Conservation (phyloP, 2,329 filamentous ascomycete genomes). For the Alternaria ventricosa region DNA sequence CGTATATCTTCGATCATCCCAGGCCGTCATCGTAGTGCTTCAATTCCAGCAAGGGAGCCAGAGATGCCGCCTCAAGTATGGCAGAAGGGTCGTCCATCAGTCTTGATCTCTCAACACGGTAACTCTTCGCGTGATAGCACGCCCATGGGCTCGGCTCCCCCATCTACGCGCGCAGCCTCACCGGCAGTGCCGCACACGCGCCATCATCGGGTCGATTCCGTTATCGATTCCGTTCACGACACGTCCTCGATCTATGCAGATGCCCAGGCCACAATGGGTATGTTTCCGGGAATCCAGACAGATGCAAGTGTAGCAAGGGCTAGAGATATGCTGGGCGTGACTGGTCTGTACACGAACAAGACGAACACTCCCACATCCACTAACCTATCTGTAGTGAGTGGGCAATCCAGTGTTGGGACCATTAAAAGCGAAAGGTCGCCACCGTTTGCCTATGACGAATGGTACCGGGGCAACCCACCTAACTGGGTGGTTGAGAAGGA, state of each 20-base stretch:
- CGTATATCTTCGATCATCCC: not conserved
- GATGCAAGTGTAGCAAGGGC: not conserved
- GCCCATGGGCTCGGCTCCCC: conserved; percentile 15
- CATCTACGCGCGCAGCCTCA: not conserved
- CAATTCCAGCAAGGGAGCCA: not conserved
- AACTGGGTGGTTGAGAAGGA: not conserved
- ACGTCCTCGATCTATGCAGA: not conserved
- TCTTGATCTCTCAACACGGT: not conserved
- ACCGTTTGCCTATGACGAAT: not conserved
- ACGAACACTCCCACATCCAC: not conserved
- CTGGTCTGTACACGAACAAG: not conserved
- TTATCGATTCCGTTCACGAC: not conserved
- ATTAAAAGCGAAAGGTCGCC: not conserved
- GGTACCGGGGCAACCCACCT: not conserved
- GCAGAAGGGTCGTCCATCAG: conserved; percentile 18
- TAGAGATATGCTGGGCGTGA: not conserved
- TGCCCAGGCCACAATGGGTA: not conserved
- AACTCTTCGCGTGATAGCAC: conserved; percentile 14
- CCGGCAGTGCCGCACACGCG: too few species aligned
- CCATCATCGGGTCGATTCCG: not conserved
- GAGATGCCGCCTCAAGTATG: conserved; percentile 24
- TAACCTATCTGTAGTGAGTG: not conserved
- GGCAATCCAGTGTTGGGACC: not conserved
- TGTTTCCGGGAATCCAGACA: not conserved
- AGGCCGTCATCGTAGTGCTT: not conserved